Base-by-base conservation (phyloP, 257 asterid genomes). In the Penstemon barbatus region DNA sequence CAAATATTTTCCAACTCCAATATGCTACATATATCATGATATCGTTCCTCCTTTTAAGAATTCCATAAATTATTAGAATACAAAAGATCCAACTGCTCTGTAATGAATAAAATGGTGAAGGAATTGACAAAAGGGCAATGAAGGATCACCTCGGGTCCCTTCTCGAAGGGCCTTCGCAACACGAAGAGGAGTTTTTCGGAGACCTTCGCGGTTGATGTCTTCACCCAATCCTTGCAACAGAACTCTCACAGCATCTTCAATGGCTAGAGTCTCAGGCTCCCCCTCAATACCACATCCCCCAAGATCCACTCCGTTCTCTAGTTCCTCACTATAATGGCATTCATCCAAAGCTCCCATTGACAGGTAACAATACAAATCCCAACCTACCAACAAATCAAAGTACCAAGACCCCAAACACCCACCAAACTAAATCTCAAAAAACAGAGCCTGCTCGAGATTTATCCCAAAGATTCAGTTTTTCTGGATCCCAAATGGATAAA, bases 261-360 rank as follows among this genome's bases (percentile, higher is more conserved):
- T 93, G 60, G 81, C 90, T 45, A 78, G 11, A 48, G 67, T 79
- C 68, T 83, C 96, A 8, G 80, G 69, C 68, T 84, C 83, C 25
- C 58, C 80, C 74, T 82, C 91, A 55, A 75, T 61, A 59, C 85
- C 59, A 63, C 87, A 64, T 37, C 70, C 77, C 65, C 80, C 86
- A 71, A 81, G 69, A 68, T 68, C 71, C 75, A 82, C 86, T 79
- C 86, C 89, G 71, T 88, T 88, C 64, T 80, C 93, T 36, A 85
- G 75, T 73, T 79, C 90, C 67, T 45, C 79, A 63, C 69, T 50
- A 57, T 74, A 88, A 61, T 83, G 91, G 74, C 88, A 87, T 76
- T 90, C 96, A 75, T 85, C 95, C 75, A 87, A 77, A 82, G 89
- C 97, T 60, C 96, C 96, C 99, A 93, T 93, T 72, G 89, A 81